Conservation (phyloP, 2,329 filamentous ascomycete species). For the Plectosphaerella plurivora region DNA sequence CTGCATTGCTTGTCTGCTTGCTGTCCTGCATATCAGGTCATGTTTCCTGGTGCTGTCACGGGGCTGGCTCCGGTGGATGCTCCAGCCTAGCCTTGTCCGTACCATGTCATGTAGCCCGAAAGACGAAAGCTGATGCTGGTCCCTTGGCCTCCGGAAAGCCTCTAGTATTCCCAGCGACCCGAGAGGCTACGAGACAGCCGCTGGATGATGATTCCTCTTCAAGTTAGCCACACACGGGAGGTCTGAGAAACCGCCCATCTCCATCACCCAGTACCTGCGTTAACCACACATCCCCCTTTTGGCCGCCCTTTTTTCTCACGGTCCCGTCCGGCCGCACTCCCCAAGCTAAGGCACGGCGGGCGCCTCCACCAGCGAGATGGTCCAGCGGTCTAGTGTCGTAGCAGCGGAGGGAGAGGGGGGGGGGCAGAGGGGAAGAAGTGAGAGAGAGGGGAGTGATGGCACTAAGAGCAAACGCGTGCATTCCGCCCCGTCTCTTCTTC, state of each 20-base stretch:
- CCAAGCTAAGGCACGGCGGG: neutral
- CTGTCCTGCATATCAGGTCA: too few relatives aligned
- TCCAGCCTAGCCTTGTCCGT: neutral
- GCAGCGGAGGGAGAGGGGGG: too few relatives aligned
- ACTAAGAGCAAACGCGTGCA: neutral
- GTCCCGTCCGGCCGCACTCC: neutral
- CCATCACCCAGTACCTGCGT: neutral
- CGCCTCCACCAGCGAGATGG: neutral
- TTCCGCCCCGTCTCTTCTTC: neutral
- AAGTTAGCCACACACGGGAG: too few relatives aligned
- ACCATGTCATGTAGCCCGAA: too few relatives aligned
- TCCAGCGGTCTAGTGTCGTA: too few relatives aligned
- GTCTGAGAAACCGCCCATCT: too few relatives aligned
- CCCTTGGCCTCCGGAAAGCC: neutral
- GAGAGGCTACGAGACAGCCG: neutral
- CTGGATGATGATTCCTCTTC: neutral
- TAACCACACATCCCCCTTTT: neutral
- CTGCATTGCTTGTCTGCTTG: too few relatives aligned
- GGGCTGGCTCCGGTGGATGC: too few relatives aligned
- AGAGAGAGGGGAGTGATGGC: too few relatives aligned
- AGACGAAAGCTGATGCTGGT: too few relatives aligned
- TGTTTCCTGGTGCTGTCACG: too few relatives aligned
- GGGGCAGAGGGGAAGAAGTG: too few relatives aligned
- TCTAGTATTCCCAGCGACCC: neutral
- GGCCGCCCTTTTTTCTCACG: neutral